Evolutionary conservation across 2,329 filamentous ascomycete genomes (phyloP).

Genomic region (Chalaropsis ovoidea): DNA sequence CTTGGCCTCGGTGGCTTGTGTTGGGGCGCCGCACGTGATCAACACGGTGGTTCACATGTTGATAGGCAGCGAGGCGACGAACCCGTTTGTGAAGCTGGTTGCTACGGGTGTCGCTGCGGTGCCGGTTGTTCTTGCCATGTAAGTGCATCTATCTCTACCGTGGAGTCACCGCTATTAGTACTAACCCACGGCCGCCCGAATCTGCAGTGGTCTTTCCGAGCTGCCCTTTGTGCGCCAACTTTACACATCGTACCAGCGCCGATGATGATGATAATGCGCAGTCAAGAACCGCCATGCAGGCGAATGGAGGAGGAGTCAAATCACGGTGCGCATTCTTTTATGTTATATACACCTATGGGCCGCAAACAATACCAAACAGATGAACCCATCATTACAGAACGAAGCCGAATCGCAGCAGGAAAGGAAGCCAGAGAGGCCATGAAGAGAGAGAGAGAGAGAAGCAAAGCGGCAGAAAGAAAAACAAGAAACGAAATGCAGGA

Average conservation of each 20-base stretch:
- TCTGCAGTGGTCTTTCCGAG: constrained; percentile 15
- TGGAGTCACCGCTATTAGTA: constrained; percentile 20
- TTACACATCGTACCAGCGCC: not conserved
- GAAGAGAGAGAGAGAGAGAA: constrained; percentile 11
- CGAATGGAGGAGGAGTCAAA: not conserved
- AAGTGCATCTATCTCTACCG: constrained; percentile 35
- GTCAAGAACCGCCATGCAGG: not conserved
- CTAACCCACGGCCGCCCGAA: not conserved
- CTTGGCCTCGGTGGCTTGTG: constrained; percentile 37
- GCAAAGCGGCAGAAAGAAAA: constrained; percentile 7
- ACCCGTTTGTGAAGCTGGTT: constrained; percentile 32
- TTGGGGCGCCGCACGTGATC: constrained; percentile 38
- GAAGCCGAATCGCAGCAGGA: not conserved
- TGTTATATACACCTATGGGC: constrained; percentile 17
- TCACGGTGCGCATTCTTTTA: constrained; percentile 13
- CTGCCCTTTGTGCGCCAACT: constrained; percentile 21
- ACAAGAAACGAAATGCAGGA: constrained; percentile 6
- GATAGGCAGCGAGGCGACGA: not conserved
- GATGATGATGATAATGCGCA: not conserved
- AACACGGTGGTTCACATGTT: constrained; percentile 27
- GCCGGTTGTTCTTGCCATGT: constrained; percentile 49
- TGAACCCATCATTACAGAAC: constrained; percentile 10
- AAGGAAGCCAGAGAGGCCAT: not conserved
- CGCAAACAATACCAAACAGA: constrained; percentile 9
- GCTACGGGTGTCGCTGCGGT: constrained; percentile 43